Percentiles rank a stretch among this genome's conserved stretches.
These are phyloP conservation scores for Aristolochia fimbriata DNA, from an alignment of 164 flowering plant genomes.

Conservation along the genomic window DNA sequence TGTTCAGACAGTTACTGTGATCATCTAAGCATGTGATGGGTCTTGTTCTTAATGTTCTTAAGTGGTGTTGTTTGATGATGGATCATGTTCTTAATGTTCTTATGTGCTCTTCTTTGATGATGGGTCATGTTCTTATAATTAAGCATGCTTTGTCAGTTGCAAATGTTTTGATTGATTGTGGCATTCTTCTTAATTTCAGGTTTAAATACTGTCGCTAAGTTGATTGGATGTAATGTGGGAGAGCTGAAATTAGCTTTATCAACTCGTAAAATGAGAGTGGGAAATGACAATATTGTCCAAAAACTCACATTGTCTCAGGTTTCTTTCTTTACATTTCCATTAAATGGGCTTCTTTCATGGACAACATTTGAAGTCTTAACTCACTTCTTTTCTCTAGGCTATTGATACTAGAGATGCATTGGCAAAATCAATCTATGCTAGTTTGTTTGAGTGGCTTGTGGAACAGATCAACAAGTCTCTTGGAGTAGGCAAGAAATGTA, in stretches of 20 bases:
- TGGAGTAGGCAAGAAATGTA: constrained; percentile 83
- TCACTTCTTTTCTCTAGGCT: constrained; percentile 37
- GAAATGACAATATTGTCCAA: constrained; percentile 82
- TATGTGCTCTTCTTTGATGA: no score
- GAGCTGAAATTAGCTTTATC: constrained; percentile 69
- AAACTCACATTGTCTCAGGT: constrained; percentile 92
- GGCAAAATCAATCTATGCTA: constrained; percentile 93
- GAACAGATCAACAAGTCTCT: constrained; percentile 92
- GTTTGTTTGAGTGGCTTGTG: constrained; percentile 96
- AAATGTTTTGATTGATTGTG: no score
- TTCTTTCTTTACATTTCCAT: constrained; percentile 3
- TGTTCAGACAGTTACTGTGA: no score
- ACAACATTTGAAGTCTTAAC: neutral
- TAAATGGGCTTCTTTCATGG: neutral
- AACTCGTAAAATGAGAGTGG: constrained; percentile 89
- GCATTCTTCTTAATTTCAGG: constrained; percentile 30
- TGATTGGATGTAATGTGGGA: constrained; percentile 64
- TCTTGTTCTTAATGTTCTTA: no score
- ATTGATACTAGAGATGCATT: constrained; percentile 89
- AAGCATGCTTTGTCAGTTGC: no score
- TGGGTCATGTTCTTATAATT: no score
- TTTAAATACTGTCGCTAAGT: constrained; percentile 48
- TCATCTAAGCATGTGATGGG: no score
- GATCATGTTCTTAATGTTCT: no score
- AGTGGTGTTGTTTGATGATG: no score